A percentile compares a stretch with the other conserved stretches of the same genome.
Conservation (phyloP, 108 stramenopile genomes). For the Aurantiochytrium sp. region DNA sequence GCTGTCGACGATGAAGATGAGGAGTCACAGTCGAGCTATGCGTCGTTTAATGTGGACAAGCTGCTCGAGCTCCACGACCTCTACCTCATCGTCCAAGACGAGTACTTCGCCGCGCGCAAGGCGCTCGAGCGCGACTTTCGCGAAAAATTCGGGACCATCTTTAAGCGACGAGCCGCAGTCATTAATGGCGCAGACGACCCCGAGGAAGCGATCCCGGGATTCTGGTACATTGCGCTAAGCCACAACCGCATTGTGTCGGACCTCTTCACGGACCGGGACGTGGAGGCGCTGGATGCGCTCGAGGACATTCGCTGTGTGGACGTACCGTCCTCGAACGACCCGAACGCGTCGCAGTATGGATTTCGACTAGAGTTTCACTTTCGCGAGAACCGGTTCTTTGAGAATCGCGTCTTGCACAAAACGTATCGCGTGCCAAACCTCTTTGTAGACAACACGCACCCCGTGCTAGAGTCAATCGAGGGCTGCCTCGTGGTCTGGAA, state of each 20-base stretch:
- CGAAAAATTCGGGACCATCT: neutral
- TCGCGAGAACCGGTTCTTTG: neutral
- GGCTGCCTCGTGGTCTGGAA: neutral
- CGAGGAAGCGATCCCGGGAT: neutral
- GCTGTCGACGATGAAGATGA: neutral
- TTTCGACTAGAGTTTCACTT: conserved; percentile 20
- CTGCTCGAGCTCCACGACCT: neutral
- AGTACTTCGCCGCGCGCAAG: neutral
- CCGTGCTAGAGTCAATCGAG: neutral
- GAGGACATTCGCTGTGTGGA: conserved; percentile 14
- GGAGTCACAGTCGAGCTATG: neutral
- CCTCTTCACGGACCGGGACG: neutral
- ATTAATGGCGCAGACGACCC: neutral
- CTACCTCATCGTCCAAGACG: neutral
- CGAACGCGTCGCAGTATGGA: neutral
- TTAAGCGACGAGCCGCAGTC: neutral
- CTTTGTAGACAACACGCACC: neutral
- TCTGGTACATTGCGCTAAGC: neutral
- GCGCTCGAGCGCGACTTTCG: conserved; percentile 11
- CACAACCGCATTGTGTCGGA: neutral
- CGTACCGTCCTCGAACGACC: neutral
- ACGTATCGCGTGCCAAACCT: conserved; percentile 1
- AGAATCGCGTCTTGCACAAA: neutral
- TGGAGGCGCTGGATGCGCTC: neutral
- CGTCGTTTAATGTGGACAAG: neutral